Percentiles rank a stretch among this genome's conserved stretches.
These are phyloP conservation scores for Silybum marianum DNA, from an alignment of 129 eudicot genomes.

Conservation along the genomic window DNA sequence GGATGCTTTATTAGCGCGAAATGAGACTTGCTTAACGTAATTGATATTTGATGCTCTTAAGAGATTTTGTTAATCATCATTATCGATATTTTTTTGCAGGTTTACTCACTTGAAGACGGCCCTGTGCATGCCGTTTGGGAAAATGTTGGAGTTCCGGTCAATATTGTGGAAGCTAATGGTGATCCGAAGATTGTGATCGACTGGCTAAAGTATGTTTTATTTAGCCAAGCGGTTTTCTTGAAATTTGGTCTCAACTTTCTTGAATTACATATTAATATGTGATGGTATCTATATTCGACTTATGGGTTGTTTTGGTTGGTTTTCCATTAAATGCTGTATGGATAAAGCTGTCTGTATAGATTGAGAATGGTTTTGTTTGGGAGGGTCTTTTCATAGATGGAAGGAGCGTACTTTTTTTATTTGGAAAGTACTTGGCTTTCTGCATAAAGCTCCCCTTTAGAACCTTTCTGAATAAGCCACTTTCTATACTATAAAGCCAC, in stretches of 20 bases:
- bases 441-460: not conserved
- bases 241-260: not conserved
- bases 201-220: slow-evolving; percentile 83
- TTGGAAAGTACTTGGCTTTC: not conserved
- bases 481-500: not conserved
- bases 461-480: not conserved
- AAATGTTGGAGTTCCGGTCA: slow-evolving; percentile 55
- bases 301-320: not conserved
- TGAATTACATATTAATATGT: not conserved
- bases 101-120: slow-evolving; percentile 80
- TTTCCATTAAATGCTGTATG: not conserved
- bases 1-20: not conserved
- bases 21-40: not conserved
- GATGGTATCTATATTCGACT: not conserved
- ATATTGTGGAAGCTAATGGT: slow-evolving; percentile 36
- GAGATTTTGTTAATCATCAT: not conserved
- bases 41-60: not conserved
- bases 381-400: not conserved
- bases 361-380: not conserved
- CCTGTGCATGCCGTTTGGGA: slow-evolving; percentile 72
- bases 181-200: slow-evolving; percentile 50
- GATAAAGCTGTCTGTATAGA: not conserved
- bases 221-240: not conserved
- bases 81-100: slow-evolving; percentile 42
- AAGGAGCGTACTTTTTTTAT: no score